Base-by-base conservation (phyloP, 176 grass and related monocot species). In the bread wheat (Triticum aestivum) region DNA sequence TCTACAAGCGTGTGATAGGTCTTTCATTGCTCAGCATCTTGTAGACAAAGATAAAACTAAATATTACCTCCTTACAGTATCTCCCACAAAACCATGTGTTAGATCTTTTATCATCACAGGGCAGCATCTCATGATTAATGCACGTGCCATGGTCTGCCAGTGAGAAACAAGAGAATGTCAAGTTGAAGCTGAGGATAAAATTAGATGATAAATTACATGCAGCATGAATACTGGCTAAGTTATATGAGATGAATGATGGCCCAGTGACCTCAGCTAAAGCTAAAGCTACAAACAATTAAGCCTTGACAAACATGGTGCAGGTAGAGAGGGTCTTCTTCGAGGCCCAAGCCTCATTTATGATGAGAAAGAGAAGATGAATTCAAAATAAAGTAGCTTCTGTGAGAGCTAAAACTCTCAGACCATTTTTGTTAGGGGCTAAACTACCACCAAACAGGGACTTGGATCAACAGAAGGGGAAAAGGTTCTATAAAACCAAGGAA, bases 1-100 rank as follows among this genome's bases (percentile, higher is more conserved):
- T 83, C 17, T 56, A 65, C 8, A 56, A n/a, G 59, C 15, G 5
- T 41, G 34, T 42, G 58, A 65, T 74, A 81, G 38, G 73, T 84
- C 14, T 68, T 59, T 13, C 26, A 80, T 29, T 33, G 11, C 41
- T 77, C 10, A 75, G 30, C 35, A 9, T 84, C 45, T 49, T 61
- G 2, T 44, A 18, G 6, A 68, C 34, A 86, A 67, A 83, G 2
- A 82, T 65, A 75, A 45, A 86, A 68, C 29, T 61, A 88, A 74
- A 54, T 8, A 65, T 82, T 90, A 94, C 92, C 92, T 94, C 86
- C 83, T 88, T 86, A 82, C 92, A 94, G 9, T 87, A 63, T 78
- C 81, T 82, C 69, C 91, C 91, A 11, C 93, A 95, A 87, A 95
- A 93, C 91, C 93, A 95, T 89, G 81, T 23, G 39, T 82, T 67